Evolutionary conservation across 75 land plant species (phyloP).

Genomic region (Ceratopteris richardii): DNA sequence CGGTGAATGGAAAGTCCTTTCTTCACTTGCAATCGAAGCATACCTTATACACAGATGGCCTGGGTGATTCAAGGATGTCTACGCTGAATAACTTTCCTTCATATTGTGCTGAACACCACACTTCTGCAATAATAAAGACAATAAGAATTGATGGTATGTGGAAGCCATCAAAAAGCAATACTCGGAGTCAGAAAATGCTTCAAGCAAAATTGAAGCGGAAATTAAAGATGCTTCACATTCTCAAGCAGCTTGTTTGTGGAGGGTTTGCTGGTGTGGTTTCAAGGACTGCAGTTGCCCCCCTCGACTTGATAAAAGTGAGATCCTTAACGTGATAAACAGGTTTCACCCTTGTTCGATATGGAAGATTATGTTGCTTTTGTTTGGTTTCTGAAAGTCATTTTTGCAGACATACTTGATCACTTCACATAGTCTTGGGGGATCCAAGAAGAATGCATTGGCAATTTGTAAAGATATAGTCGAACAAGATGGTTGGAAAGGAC

Average conservation of each 20-base stretch:
- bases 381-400: neutral
- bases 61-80: neutral
- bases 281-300: slow-evolving; percentile 18
- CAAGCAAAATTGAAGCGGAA: neutral
- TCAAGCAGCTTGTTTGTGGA: slow-evolving; percentile 16
- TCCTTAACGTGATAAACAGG: neutral
- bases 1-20: too few relatives aligned
- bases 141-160: neutral
- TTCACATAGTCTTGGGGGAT: slow-evolving; percentile 10
- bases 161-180: neutral
- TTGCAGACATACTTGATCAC: slow-evolving; percentile 16
- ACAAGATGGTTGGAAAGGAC: slow-evolving; percentile 13
- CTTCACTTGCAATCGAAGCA: too few relatives aligned
- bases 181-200: neutral
- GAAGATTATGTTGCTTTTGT: neutral
- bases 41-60: neutral
- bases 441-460: slow-evolving; percentile 1
- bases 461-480: slow-evolving; percentile 8
- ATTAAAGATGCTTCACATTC: neutral
- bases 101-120: neutral
- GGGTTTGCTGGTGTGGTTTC: slow-evolving; percentile 21
- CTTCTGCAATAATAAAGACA: neutral
- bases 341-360: neutral
- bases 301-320: slow-evolving; percentile 16
- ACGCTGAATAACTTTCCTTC: neutral